These are phyloP conservation scores for Colletotrichum noveboracense DNA, from an alignment of 2,329 filamentous ascomycete genomes.

Conservation along the genomic window DNA sequence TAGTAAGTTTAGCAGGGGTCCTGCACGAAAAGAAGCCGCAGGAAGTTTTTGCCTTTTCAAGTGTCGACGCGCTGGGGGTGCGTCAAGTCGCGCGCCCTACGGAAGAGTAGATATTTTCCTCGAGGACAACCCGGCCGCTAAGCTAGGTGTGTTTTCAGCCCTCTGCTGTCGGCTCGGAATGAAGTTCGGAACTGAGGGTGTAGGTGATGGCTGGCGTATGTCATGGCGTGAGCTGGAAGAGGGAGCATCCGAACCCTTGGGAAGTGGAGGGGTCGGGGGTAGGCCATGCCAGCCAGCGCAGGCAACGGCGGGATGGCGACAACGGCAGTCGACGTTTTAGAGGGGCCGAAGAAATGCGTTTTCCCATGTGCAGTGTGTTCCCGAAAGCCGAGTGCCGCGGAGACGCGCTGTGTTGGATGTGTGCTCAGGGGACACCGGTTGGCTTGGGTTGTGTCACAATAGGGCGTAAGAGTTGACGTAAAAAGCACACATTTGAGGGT, in stretches of 20 bases:
- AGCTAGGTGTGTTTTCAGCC: neutral
- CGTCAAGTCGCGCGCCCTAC: neutral
- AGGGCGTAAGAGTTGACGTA: neutral
- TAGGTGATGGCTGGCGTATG: neutral
- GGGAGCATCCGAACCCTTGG: constrained; percentile 1
- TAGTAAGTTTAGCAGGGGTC: neutral
- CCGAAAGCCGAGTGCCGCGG: neutral
- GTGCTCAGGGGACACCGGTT: neutral
- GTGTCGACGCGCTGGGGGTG: neutral
- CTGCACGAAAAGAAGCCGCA: neutral
- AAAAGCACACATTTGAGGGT: neutral
- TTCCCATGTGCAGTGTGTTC: neutral
- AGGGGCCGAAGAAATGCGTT: neutral
- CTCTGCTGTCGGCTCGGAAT: neutral
- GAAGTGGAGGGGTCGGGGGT: neutral
- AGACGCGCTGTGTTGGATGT: neutral
- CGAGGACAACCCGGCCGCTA: neutral
- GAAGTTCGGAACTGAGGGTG: neutral
- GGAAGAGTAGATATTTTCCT: neutral
- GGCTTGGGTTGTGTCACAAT: neutral
- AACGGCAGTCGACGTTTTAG: neutral
- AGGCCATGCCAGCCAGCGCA: neutral
- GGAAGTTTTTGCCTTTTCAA: constrained; percentile 7
- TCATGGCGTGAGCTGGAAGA: neutral
- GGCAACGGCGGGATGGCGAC: neutral